Evolutionary conservation across 108 stramenopile species (phyloP).

Genomic region (Cyclotella cryptica): DNA sequence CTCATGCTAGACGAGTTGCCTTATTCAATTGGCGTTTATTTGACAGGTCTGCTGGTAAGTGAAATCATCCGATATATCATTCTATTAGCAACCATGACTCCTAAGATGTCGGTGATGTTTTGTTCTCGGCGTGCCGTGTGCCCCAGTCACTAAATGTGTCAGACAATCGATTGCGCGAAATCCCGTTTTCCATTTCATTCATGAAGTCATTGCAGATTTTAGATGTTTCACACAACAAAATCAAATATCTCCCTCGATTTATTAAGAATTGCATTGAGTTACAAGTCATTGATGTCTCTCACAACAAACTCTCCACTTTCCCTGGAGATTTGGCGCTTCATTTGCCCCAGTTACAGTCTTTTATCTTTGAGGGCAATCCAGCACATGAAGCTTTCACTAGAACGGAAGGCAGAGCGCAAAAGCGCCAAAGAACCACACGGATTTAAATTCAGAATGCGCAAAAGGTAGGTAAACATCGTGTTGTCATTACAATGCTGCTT

Average conservation of each 20-base stretch:
- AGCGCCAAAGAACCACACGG: too few species aligned
- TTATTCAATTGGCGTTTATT: slow-evolving; percentile 34
- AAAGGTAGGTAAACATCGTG: background rate
- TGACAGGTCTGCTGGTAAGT: slow-evolving; percentile 47
- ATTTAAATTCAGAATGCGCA: background rate
- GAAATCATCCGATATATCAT: background rate
- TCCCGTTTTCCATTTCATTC: slow-evolving; percentile 31
- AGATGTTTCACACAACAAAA: slow-evolving; percentile 42
- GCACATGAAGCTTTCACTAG: background rate
- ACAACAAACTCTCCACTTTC: slow-evolving; percentile 38
- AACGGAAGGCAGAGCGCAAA: too few species aligned
- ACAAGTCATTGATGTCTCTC: slow-evolving; percentile 43
- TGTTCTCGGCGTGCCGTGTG: background rate
- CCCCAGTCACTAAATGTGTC: slow-evolving; percentile 40
- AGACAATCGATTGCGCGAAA: slow-evolving; percentile 29
- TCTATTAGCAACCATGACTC: background rate
- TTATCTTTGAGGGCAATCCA: slow-evolving; percentile 46
- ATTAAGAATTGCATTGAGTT: slow-evolving; percentile 33
- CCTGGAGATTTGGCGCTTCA: slow-evolving; percentile 46
- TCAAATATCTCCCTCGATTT: slow-evolving; percentile 25
- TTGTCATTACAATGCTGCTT: background rate
- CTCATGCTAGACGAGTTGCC: slow-evolving; percentile 37
- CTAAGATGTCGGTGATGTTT: background rate
- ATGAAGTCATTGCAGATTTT: slow-evolving; percentile 36
- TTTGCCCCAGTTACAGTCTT: slow-evolving; percentile 44